A percentile compares a stretch with the other conserved stretches of the same genome.
phyloP scores from a whole-genome alignment of 2,329 filamentous ascomycete species.

The Fusarium sp. region DNA sequence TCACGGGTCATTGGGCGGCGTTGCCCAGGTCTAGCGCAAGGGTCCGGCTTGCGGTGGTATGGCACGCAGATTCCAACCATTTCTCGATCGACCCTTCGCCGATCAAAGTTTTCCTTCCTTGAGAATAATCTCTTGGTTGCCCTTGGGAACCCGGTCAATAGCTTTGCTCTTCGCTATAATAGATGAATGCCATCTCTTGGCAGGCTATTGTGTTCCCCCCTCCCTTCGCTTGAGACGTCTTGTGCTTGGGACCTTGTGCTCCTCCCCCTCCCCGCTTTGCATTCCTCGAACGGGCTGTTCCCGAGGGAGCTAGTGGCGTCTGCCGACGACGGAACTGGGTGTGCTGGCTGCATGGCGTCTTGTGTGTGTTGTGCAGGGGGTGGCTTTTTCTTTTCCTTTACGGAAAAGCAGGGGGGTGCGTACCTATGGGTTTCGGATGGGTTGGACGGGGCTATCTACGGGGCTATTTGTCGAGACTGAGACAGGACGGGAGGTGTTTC shows the following conservation, averaged over 20 bases:
- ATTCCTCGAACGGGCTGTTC: slow-evolving; percentile 43
- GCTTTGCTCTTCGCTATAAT: not conserved
- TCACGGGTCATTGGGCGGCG: slow-evolving; percentile 15
- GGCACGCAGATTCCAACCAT: slow-evolving; percentile 30
- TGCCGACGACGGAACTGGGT: slow-evolving; percentile 22
- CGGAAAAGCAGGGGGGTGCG: not conserved
- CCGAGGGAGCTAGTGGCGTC: slow-evolving; percentile 38
- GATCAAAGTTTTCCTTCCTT: not conserved
- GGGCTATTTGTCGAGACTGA: slow-evolving; percentile 29
- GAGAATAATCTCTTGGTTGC: not conserved
- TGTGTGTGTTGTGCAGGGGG: slow-evolving; percentile 34
- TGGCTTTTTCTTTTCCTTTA: not conserved
- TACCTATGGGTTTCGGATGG: not conserved
- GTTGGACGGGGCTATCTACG: not conserved
- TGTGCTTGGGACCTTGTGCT: not conserved
- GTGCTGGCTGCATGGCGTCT: slow-evolving; percentile 5
- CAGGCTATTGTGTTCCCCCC: slow-evolving; percentile 1
- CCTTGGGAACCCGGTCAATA: slow-evolving; percentile 5
- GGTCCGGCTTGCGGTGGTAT: not conserved
- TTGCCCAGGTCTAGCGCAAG: slow-evolving; percentile 12
- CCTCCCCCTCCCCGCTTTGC: slow-evolving; percentile 6
- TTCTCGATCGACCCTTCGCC: not conserved
- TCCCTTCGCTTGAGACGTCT: slow-evolving; percentile 14
- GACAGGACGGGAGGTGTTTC: slow-evolving; percentile 23
- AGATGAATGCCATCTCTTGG: slow-evolving; percentile 5